phyloP scores from a whole-genome alignment of 176 grass and related monocot genomes.

The Bonia amplexicaulis region DNA sequence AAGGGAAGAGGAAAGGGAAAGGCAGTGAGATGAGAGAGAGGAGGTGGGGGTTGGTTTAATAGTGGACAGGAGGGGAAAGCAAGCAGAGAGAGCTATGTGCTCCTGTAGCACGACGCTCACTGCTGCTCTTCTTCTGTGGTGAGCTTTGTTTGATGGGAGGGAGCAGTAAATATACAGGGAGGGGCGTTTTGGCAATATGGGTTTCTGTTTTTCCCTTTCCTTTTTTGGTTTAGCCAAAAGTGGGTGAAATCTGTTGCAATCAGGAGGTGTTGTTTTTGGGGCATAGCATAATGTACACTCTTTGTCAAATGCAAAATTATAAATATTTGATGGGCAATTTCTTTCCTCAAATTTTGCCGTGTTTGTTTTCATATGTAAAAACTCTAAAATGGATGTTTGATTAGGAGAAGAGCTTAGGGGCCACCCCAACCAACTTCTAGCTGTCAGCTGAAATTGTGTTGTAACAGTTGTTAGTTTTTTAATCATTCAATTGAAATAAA shows the following conservation, averaged over 20 bases:
- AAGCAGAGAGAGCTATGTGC: not conserved
- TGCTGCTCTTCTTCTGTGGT: not conserved
- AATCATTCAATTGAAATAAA: no score
- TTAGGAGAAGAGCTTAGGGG: no score
- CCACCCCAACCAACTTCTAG: no score
- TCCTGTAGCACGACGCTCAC: not conserved
- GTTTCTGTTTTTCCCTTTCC: not conserved
- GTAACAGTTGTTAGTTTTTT: no score
- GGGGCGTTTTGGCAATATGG: not conserved
- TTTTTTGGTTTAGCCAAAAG: not conserved
- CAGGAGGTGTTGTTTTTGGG: not conserved
- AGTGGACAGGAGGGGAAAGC: not conserved
- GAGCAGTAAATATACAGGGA: not conserved
- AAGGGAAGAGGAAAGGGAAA: slow-evolving; percentile 20
- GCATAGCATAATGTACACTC: no score
- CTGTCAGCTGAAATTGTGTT: no score
- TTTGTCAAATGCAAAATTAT: not conserved
- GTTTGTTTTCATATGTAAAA: no score
- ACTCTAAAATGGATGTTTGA: not conserved
- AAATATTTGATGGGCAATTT: not conserved
- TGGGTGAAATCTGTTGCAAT: not conserved
- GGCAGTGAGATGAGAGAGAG: not conserved
- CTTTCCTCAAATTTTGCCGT: not conserved
- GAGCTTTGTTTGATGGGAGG: not conserved
- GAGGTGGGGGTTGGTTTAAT: slow-evolving; percentile 40